Base-by-base conservation (phyloP, 1,139 yeast species). In the Geotrichum candidum region DNA sequence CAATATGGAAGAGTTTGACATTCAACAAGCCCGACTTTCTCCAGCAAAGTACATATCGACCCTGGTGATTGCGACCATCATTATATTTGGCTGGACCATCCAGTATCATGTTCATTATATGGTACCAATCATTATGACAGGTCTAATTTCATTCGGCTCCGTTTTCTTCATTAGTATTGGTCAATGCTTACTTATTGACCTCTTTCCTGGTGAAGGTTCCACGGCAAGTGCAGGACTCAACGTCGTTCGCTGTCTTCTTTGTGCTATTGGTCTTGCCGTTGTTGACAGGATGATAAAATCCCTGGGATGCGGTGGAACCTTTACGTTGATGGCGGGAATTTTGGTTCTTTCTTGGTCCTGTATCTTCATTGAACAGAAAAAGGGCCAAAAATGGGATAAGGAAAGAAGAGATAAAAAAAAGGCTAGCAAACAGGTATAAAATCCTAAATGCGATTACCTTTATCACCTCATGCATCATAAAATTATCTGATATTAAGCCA, bases 51-150 rank as follows among this genome's bases (percentile, higher is more conserved):
- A 76, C 31, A 80, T 84, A 7, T 66, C 74, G 1, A 56, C 64
- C 1, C 54, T 63, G 63, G 78, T 55, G 5, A 70, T 50, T 35
- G 68, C 72, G 3, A 79, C 83, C 0, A 72, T 81, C 3, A 65
- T 84, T 1, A 73, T 83, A 0, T 88, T 82, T 74, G 96, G 94
- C 0, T 89, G 96, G 96, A 81, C 88, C 58, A 67, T 88, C 4
- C 77, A 82, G 53, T 70, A 78, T 31, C 71, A 77, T 13, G 81
- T 80, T 0, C 78, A 78, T 53, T 73, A 86, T 48, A 82, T 86
- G 0, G 83, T 83, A 0, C 82, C 89, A 1, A 71, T 88, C 10
- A 76, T 88, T 1, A 77, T 82, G 58, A 77, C 85, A 9, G 65
- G 66, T 7, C 23, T 57, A 50, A 77, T 84, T 0, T 82, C 91